Conservation (phyloP, 257 asterid genomes). For the Parsonsia alboflavescens region DNA sequence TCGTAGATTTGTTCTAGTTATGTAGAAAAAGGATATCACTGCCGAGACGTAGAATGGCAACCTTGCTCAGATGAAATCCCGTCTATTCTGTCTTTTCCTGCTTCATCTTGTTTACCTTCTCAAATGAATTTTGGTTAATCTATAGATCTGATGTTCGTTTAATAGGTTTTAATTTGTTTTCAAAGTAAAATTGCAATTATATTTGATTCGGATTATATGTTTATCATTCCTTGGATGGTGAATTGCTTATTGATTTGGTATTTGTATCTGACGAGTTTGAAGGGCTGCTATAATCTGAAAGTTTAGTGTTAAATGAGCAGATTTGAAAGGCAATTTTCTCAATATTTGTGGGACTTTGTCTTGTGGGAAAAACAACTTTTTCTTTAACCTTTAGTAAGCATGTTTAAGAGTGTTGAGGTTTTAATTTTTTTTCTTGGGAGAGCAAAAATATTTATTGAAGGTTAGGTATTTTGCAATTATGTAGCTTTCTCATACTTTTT, state of each 20-base stretch:
- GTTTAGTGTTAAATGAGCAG: background rate
- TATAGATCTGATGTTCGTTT: background rate
- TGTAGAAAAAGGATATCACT: background rate
- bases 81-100: background rate
- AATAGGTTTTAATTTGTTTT: background rate
- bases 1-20: background rate
- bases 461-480: background rate
- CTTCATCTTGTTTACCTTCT: background rate
- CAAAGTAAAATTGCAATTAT: background rate
- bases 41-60: background rate
- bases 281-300: no score
- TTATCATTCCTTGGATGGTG: background rate
- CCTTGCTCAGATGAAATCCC: background rate
- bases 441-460: background rate
- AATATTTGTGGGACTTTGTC: no score
- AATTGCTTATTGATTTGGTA: background rate
- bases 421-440: background rate
- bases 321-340: background rate
- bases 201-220: background rate
- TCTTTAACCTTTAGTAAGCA: background rate
- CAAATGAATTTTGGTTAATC: background rate
- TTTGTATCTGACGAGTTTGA: background rate
- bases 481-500: background rate
- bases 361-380: no score
- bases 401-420: background rate